These are phyloP conservation scores for Avena sativa DNA, from an alignment of 176 grass and related monocot genomes.

Conservation along the genomic window DNA sequence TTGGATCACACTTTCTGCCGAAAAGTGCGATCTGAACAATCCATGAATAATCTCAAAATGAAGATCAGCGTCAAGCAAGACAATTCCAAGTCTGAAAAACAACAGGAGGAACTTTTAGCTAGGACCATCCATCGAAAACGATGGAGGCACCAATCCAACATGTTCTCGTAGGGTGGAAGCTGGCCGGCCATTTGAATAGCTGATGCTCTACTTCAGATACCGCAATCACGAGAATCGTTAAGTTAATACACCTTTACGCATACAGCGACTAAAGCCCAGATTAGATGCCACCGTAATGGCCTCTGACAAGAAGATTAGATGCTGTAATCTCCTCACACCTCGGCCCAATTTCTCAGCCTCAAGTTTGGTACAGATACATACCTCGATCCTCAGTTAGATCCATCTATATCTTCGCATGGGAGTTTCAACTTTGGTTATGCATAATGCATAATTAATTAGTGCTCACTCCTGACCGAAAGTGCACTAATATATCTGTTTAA, in stretches of 20 bases:
- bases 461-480: constrained; percentile 43
- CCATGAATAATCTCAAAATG: background rate
- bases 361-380: background rate
- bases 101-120: background rate
- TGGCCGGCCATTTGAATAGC: background rate
- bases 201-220: constrained; percentile 4
- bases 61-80: background rate
- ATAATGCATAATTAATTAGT: background rate
- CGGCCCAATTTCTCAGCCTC: background rate
- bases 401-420: background rate
- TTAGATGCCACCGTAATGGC: background rate
- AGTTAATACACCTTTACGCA: background rate
- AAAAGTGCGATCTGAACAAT: background rate
- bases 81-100: background rate
- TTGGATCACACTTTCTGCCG: background rate
- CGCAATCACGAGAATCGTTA: background rate
- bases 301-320: background rate
- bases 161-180: background rate
- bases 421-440: background rate
- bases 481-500: background rate
- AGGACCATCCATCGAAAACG: background rate
- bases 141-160: background rate
- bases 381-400: background rate
- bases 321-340: background rate
- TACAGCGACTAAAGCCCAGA: constrained; percentile 7